Evolutionary conservation across 495 filamentous ascomycete species (phyloP), one percentile per base, ranked within the genome.

Genomic region (Rostrohypoxylon terebratum): DNA sequence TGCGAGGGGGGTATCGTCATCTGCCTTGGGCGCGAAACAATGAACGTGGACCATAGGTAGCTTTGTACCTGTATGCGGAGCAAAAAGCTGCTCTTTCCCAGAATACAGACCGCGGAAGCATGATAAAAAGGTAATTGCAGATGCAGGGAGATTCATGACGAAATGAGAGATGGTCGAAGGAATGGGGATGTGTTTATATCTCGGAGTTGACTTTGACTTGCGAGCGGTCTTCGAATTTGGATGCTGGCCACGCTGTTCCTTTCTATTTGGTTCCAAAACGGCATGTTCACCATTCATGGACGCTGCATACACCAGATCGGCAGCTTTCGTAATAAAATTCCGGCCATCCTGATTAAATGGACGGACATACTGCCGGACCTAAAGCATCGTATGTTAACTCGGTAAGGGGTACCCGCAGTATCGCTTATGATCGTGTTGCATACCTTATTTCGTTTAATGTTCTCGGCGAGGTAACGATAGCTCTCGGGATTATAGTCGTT

Each of bases 401-500:
- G 11, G 62, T 28, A 33, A 1, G 55, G 33, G 40, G 48, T n/a
- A 13, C 66, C 38, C 25, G 34, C 38, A 38, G 62, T 65, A 20
- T 21, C 3, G 36, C 10, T 44, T 40, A n/a, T 18, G 42, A 42
- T 47, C 31, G n/a, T 40, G 18, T 44, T 44, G 66, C 81, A 10
- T 63, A 91, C 91, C 80, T 96, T 96, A 81, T 99, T 99, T 33
- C 86, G 82, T 38, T 79, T 77, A 14, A 96, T 87, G 4, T 92
- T 92, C 54, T 90, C 86, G 40, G 83, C 74, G 77, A 99, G 88
- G 55, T 87, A 88, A 53, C 82, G 85, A 79, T 87, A 92, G 63
- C 93, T 94, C 63, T 96, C 92, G 4, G 96, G 96, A 74, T 99
- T 99, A 75, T 98, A 88, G 77, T 99, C 96, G 77, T 98, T 98